Conservation (phyloP, 805 yeast species). For the Cyberlindnera galapagoensis region DNA sequence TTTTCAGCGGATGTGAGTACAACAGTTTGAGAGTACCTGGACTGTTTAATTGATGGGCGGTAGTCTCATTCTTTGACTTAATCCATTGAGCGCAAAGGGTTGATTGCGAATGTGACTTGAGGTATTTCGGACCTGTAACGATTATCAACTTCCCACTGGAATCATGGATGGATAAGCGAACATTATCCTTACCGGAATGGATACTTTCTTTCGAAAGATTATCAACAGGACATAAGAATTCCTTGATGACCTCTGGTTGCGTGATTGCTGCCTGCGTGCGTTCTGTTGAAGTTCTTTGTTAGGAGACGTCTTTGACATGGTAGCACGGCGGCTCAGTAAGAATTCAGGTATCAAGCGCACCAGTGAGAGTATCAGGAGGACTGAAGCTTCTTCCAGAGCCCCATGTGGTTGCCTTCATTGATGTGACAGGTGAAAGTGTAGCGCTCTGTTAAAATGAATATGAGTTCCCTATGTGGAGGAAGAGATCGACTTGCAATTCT, state of each 20-base stretch:
- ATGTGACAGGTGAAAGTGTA: background rate
- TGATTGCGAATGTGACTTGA: conserved; percentile 3
- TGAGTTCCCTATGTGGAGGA: too few relatives aligned
- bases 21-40: conserved; percentile 1
- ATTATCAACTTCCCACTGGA: conserved; percentile 1
- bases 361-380: conserved; percentile 7
- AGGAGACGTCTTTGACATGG: background rate
- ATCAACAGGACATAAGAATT: conserved; percentile 10
- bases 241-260: conserved; percentile 14
- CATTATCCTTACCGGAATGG: background rate
- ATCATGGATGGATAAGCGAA: too few relatives aligned
- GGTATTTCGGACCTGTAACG: conserved; percentile 6
- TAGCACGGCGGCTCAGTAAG: background rate
- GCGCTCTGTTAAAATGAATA: too few relatives aligned
- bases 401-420: conserved; percentile 6
- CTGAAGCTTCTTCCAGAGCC: conserved; percentile 6
- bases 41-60: background rate
- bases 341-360: conserved; percentile 4
- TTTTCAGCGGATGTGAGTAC: background rate
- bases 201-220: conserved; percentile 1
- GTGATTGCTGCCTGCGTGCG: conserved; percentile 15
- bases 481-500: too few relatives aligned
- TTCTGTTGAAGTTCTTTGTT: conserved; percentile 5
- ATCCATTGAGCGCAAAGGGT: conserved; percentile 10
- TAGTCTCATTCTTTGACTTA: conserved; percentile 1